Base-by-base conservation (phyloP, 2,329 filamentous ascomycete genomes). In the Venturia aucupariae region DNA sequence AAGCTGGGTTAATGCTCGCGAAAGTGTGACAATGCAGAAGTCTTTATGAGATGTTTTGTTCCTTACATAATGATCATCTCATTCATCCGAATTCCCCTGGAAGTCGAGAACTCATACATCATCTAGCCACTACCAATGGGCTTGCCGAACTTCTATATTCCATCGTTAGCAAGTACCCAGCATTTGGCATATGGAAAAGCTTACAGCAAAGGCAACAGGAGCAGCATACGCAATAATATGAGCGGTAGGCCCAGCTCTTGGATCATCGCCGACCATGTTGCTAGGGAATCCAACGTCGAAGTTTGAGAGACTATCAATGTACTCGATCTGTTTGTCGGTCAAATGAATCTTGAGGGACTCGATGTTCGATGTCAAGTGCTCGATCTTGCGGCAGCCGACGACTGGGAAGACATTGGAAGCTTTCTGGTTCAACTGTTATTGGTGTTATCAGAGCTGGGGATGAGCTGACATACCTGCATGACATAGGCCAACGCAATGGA, bases 321-420 rank as follows among this genome's bases (percentile, higher is more conserved):
- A 81, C 60, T 83, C 75, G 27, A 90, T 81, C 51, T 91, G 85
- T 65, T 86, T 79, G 0, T 78, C 72, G 0, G 76, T 81, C 48
- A 91, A 76, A 63, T 80, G 75, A 55, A 90, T 76, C 1, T 77
- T 79, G 51, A 91, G 77, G 0, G 86, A 85, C 70, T 87, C 81
- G 67, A 90, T 86, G 69, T 90, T 90, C 65, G 79, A 80, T 70
- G 85, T 81, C 60, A 90, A 76, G 70, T 90, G 87, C 54, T 87
- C 83, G 15, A 89, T 72, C 68, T 84, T 90, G 13, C 87, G 81
- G 0, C 86, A 85, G 17, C 88, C 87, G 8, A 90, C 78, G 48
- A 90, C 84, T 0, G 88, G 88, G 69, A 89, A 89, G 24, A 90
- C 85, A 69, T 88, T 83, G 0, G 86, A 82, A 0, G 85, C 78